A percentile compares a stretch with the other conserved stretches of the same genome.
These are phyloP conservation scores for Corymbia maculata DNA, from an alignment of 345 rosid genomes.

Conservation along the genomic window DNA sequence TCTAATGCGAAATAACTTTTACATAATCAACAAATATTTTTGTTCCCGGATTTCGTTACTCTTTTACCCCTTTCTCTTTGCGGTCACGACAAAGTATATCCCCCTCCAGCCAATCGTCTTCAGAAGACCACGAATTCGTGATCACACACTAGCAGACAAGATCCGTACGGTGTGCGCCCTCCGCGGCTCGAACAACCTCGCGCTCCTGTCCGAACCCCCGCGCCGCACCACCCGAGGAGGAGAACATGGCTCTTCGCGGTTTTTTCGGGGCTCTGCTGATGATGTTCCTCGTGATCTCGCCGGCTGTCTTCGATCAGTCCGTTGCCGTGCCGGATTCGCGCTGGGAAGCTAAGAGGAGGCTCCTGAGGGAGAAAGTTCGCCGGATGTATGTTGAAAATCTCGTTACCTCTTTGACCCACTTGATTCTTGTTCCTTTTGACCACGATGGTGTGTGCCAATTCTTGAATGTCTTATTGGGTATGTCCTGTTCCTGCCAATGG, in stretches of 20 bases:
- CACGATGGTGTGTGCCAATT: not conserved
- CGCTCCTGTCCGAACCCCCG: not conserved
- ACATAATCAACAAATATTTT: not conserved
- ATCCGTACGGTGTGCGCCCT: not conserved
- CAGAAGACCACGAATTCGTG: not conserved
- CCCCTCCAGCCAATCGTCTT: not conserved
- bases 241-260: not conserved
- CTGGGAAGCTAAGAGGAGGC: conserved; percentile 51
- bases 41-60: not conserved
- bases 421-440: not conserved
- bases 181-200: not conserved
- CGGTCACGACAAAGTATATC: not conserved
- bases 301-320: conserved; percentile 13
- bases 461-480: not conserved
- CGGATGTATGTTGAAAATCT: conserved; percentile 47
- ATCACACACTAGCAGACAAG: not conserved
- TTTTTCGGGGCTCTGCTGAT: not conserved
- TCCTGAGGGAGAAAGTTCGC: conserved; percentile 75
- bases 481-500: not conserved
- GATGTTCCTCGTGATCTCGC: conserved; percentile 30
- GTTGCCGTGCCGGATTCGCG: conserved; percentile 25
- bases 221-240: not conserved
- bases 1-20: not conserved
- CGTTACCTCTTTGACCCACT: not conserved
- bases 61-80: not conserved